Base-by-base conservation (phyloP, 768 basidiomycete genomes). In the Pulveroboletus ravenelii region DNA sequence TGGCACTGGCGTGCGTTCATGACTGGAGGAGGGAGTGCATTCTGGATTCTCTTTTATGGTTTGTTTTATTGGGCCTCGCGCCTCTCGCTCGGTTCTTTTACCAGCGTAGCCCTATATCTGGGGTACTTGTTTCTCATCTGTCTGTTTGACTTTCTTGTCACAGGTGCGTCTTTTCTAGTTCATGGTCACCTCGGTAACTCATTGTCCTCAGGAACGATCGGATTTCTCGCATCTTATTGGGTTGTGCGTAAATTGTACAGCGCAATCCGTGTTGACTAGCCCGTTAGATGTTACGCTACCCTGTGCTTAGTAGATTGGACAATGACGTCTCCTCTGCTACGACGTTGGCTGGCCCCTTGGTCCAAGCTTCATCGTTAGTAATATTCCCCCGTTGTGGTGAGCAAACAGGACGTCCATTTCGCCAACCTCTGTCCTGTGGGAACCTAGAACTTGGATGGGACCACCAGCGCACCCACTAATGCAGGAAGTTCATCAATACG, bases 1-100 rank as follows among this genome's bases (percentile, higher is more conserved):
- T 98, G 94, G 94, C 94, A 98, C 52, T 98, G 95, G 95, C 82
- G 92, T 40, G 80, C 91, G 5, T 96, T 98, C 77, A 60, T 94
- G 54, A 87, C 84, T 29, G 95, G 95, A 32, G 95, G 93, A 9
- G 92, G 93, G 20, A 90, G 87, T 53, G 87, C 93, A 3, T 81
- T 94, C 67, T 98, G 94, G 94, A 72, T 97, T 23, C 70, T 94
- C 45, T 78, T 79, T 10, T 98, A 96, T 63, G 94, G 93, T 3
- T 61, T 93, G 10, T 91, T 91, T 71, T 93, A 91, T 63, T 92
- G 88, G 89, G 80, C 76, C 20, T 85, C 91, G 1, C 82, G 91
- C 18, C 78, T 97, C n/a, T 88, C 84, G 20, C 78, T 97, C 45
- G 84, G 85, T 64, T 89, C 89, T 9, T 72, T 92, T 50, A 78